These are phyloP conservation scores for Corrigiola litoralis DNA, from an alignment of 179 eudicot species.

Conservation along the genomic window DNA sequence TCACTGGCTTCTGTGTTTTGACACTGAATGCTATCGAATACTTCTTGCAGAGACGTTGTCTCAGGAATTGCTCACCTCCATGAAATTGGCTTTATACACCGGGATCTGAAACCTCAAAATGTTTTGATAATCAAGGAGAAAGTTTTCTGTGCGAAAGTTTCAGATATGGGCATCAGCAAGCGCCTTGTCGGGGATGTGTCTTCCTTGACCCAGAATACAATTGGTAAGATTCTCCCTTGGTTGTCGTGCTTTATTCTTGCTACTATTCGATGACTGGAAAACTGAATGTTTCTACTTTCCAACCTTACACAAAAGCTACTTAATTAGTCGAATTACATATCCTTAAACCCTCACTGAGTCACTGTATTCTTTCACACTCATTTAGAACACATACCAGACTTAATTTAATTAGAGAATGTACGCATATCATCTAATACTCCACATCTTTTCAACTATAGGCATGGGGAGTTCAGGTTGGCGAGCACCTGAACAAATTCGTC, in stretches of 20 bases:
- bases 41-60: constrained; percentile 50
- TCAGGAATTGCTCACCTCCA: constrained; percentile 66
- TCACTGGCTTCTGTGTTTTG: background rate
- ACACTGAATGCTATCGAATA: background rate
- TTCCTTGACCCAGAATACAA: constrained; percentile 55
- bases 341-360: constrained; percentile 3
- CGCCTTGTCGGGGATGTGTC: constrained; percentile 56
- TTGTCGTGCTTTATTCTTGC: background rate
- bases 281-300: background rate
- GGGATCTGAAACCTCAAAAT: constrained; percentile 73
- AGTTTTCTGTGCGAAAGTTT: constrained; percentile 50
- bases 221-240: constrained; percentile 31
- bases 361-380: background rate
- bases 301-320: background rate
- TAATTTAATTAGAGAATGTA: background rate
- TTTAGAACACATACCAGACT: background rate
- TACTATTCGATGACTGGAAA: background rate
- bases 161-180: constrained; percentile 91
- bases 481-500: constrained; percentile 68
- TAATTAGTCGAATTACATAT: background rate
- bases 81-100: constrained; percentile 66
- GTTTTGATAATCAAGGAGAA: constrained; percentile 58
- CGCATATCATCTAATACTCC: background rate
- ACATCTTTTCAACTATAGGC: constrained; percentile 32
- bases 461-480: constrained; percentile 78